A percentile compares a stretch with the other conserved stretches of the same genome.
Conservation (phyloP, 2,329 filamentous ascomycete species). For the Cadophora gregata region DNA sequence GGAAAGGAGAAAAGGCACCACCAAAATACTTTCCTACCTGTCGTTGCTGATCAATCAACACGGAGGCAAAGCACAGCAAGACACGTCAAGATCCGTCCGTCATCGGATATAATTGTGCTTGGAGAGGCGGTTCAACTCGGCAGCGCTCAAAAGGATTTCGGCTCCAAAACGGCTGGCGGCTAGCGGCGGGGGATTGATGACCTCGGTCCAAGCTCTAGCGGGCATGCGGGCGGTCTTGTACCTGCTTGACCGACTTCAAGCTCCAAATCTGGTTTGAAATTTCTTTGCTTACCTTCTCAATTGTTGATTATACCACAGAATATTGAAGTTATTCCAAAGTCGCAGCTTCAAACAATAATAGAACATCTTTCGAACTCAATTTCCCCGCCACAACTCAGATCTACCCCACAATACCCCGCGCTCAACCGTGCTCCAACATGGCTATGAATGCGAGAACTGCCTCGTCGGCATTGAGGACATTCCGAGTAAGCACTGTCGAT, state of each 20-base stretch:
- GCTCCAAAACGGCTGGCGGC: conserved; percentile 7
- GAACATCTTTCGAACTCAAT: neutral
- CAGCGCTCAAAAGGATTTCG: conserved; percentile 7
- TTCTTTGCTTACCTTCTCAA: conserved; percentile 9
- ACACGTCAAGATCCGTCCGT: conserved; percentile 20
- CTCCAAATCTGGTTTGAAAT: conserved; percentile 16
- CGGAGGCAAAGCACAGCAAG: conserved; percentile 9
- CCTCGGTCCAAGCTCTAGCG: conserved; percentile 8
- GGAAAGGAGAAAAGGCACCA: conserved; percentile 15
- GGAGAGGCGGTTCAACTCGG: conserved; percentile 27
- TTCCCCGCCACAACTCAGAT: conserved; percentile 7
- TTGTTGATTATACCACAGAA: neutral
- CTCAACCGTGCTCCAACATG: conserved; percentile 54
- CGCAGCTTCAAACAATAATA: neutral
- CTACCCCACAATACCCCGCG: conserved; percentile 38
- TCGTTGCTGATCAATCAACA: conserved; percentile 28
- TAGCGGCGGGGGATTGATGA: conserved; percentile 11
- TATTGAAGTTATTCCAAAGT: too few species aligned
- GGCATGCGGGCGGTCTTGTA: conserved; percentile 1
- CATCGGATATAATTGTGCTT: conserved; percentile 25
- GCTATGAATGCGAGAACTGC: conserved; percentile 68
- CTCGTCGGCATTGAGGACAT: conserved; percentile 65
- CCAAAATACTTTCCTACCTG: conserved; percentile 24
- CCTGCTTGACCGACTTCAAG: conserved; percentile 14
- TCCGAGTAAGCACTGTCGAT: conserved; percentile 59